Percentiles rank a stretch among this genome's conserved stretches.
These are phyloP conservation scores for Aciculoconidium aculeatum DNA, from an alignment of 805 yeast species.

Conservation along the genomic window DNA sequence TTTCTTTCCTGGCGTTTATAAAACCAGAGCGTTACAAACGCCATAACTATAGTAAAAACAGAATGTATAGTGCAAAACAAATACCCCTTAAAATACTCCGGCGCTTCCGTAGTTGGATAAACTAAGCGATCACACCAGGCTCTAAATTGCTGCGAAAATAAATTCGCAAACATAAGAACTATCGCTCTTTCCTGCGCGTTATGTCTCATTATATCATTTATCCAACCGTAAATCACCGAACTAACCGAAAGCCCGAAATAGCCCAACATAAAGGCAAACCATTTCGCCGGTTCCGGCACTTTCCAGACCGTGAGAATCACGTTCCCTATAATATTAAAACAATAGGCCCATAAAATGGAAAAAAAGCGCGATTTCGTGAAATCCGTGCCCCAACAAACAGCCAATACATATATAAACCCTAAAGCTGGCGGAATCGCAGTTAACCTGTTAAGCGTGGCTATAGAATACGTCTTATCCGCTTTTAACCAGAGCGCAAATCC, in stretches of 20 bases:
- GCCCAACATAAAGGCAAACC: slow-evolving; percentile 20
- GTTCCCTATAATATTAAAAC: slow-evolving; percentile 15
- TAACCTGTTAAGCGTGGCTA: slow-evolving; percentile 42
- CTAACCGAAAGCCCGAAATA: slow-evolving; percentile 19
- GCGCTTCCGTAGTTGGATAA: slow-evolving; percentile 18
- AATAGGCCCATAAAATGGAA: slow-evolving; percentile 14
- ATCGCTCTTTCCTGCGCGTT: slow-evolving; percentile 18
- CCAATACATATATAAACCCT: slow-evolving; percentile 44
- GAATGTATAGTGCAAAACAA: slow-evolving; percentile 14
- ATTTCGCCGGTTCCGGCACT: slow-evolving; percentile 18
- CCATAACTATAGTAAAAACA: slow-evolving; percentile 14
- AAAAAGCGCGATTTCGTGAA: slow-evolving; percentile 18
- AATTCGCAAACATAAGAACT: slow-evolving; percentile 16
- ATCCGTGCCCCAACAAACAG: slow-evolving; percentile 47
- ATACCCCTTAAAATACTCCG: slow-evolving; percentile 17
- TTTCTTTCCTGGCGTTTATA: slow-evolving; percentile 17
- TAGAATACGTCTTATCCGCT: slow-evolving; percentile 26
- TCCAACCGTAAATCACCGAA: slow-evolving; percentile 19
- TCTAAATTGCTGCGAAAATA: slow-evolving; percentile 16
- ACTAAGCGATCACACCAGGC: slow-evolving; percentile 18
- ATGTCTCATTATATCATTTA: slow-evolving; percentile 17
- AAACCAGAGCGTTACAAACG: slow-evolving; percentile 16
- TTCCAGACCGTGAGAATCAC: slow-evolving; percentile 19
- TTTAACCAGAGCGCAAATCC: slow-evolving; percentile 8
- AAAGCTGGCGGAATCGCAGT: slow-evolving; percentile 55